Percentiles rank a stretch among this genome's conserved stretches.
Conservation (phyloP, 208 protist genomes). For the Trypanosoma avium region DNA sequence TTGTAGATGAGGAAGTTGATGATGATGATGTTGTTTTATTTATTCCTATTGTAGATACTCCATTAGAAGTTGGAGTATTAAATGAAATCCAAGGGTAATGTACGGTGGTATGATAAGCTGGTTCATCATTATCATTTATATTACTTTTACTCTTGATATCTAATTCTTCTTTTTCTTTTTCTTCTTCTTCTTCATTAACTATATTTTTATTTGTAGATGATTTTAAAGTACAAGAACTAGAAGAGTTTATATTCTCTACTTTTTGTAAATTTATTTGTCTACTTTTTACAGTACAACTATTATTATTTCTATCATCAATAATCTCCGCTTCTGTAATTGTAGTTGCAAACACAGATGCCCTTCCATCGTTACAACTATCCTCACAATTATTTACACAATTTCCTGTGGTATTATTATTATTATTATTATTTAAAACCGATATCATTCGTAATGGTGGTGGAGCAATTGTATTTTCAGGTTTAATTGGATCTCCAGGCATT, state of each 20-base stretch:
- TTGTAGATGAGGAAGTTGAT: background rate
- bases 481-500: slow-evolving; percentile 61
- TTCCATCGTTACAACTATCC: background rate
- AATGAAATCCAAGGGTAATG: slow-evolving; percentile 31
- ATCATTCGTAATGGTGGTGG: slow-evolving; percentile 77
- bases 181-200: background rate
- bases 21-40: background rate
- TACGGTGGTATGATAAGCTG: slow-evolving; percentile 28
- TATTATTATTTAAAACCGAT: background rate
- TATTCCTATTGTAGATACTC: background rate
- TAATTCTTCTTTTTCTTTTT: background rate
- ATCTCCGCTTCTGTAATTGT: slow-evolving; percentile 34
- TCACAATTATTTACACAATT: background rate
- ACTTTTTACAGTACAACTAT: background rate
- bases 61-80: background rate
- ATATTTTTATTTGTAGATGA: background rate
- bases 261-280: no score
- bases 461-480: slow-evolving; percentile 52
- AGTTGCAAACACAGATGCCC: slow-evolving; percentile 15
- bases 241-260: background rate
- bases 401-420: background rate
- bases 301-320: slow-evolving; percentile 5
- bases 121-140: background rate
- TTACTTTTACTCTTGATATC: background rate
- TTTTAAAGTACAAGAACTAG: background rate